phyloP scores from a whole-genome alignment of 257 asterid species.

The Catharanthus roseus region DNA sequence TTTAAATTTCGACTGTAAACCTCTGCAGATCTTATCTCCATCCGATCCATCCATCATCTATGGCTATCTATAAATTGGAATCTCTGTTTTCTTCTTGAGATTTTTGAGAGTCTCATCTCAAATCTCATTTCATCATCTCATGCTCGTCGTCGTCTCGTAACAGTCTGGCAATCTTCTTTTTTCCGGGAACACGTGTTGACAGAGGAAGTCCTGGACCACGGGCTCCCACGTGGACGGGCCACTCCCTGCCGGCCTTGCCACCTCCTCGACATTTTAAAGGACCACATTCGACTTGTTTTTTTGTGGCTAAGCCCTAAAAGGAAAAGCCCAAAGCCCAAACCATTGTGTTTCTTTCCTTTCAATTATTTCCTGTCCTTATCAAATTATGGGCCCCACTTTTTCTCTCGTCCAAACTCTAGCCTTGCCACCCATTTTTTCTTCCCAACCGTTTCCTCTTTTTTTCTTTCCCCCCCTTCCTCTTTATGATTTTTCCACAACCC shows the following conservation, averaged over 20 bases:
- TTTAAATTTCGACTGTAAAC: no score
- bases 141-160: no score
- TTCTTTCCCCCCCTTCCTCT: constrained; percentile 12
- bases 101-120: constrained; percentile 16
- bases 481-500: no score
- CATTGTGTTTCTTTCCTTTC: constrained; percentile 18
- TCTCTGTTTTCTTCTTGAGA: background rate
- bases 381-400: constrained; percentile 38
- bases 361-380: constrained; percentile 61
- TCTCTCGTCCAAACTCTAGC: constrained; percentile 33
- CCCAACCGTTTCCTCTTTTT: constrained; percentile 11
- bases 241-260: constrained; percentile 64
- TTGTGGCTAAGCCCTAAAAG: background rate
- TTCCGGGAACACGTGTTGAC: constrained; percentile 31
- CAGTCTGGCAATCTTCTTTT: constrained; percentile 44
- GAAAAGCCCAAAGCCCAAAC: constrained; percentile 15
- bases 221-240: constrained; percentile 71
- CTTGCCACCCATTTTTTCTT: constrained; percentile 12
- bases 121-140: no score
- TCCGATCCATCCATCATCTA: no score
- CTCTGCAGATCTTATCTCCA: no score
- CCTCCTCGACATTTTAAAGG: constrained; percentile 42
- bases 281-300: constrained; percentile 49
- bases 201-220: constrained; percentile 54
- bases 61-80: no score